Conservation (phyloP, 495 filamentous ascomycete species). For the Penicillium flavigenum region DNA sequence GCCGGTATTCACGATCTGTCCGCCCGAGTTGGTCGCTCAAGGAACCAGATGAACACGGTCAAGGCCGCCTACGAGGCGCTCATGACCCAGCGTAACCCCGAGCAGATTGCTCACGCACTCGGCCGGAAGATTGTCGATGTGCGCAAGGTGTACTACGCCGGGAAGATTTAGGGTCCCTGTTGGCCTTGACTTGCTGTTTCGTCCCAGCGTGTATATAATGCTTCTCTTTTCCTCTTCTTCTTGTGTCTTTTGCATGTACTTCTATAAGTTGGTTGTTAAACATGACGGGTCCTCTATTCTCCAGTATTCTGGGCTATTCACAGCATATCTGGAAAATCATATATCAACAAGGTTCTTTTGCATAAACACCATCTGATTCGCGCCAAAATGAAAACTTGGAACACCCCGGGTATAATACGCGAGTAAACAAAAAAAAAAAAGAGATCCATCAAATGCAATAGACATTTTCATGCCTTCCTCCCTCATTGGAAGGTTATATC, state of each 20-base stretch:
- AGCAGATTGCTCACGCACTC: conserved; percentile 79
- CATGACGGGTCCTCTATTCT: conserved; percentile 19
- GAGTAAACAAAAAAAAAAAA: conserved; percentile 11
- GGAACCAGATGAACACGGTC: conserved; percentile 95
- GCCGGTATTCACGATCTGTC: conserved; percentile 84
- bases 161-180: conserved; percentile 52
- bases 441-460: conserved; percentile 1
- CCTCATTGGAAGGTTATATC: conserved; percentile 39
- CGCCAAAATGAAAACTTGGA: conserved; percentile 4
- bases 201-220: conserved; percentile 44
- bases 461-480: background rate
- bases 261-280: conserved; percentile 25
- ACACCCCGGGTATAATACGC: conserved; percentile 22
- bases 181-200: conserved; percentile 27
- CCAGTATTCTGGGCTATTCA: conserved; percentile 10
- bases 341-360: conserved; percentile 6
- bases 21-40: conserved; percentile 70
- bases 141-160: conserved; percentile 95
- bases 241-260: conserved; percentile 36
- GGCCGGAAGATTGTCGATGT: conserved; percentile 96
- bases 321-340: conserved; percentile 12
- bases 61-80: conserved; percentile 86
- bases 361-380: conserved; percentile 9
- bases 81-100: conserved; percentile 76
- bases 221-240: conserved; percentile 29